Percentiles rank a stretch among this genome's conserved stretches.
Evolutionary conservation across 2,329 filamentous ascomycete species (phyloP).

Genomic region (Pseudonectria foliicola): DNA sequence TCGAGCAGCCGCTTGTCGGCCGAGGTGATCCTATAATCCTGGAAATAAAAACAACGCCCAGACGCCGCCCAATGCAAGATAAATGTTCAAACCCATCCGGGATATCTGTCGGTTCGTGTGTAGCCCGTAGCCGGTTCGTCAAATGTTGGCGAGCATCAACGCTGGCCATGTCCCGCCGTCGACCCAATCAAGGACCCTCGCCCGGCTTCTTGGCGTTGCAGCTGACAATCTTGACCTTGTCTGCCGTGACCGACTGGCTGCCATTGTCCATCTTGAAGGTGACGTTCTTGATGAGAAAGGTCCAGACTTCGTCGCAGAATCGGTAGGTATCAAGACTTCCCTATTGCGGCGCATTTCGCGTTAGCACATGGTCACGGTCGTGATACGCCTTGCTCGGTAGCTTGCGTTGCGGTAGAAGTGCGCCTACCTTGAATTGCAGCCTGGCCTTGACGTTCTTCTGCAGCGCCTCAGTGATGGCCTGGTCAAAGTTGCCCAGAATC

Average conservation of each 20-base stretch:
- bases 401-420: neutral
- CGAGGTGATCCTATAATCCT: constrained; percentile 5
- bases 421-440: constrained; percentile 82
- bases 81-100: constrained; percentile 2
- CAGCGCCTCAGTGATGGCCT: constrained; percentile 82
- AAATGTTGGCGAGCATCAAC: neutral
- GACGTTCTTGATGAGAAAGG: constrained; percentile 96
- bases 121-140: constrained; percentile 10
- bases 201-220: constrained; percentile 77
- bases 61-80: constrained; percentile 22
- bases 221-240: constrained; percentile 97
- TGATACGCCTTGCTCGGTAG: neutral
- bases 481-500: constrained; percentile 92
- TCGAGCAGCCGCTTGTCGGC: neutral
- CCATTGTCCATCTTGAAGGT: constrained; percentile 94
- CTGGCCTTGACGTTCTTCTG: constrained; percentile 88
- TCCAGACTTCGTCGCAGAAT: constrained; percentile 99
- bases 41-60: constrained; percentile 8
- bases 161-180: neutral
- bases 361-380: constrained; percentile 1
- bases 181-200: constrained; percentile 24
- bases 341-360: constrained; percentile 35
- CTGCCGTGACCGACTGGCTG: constrained; percentile 65
- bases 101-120: constrained; percentile 8
- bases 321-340: constrained; percentile 96